Conservation (phyloP, 73 alveolate genomes). For the Stentor coeruleus region DNA sequence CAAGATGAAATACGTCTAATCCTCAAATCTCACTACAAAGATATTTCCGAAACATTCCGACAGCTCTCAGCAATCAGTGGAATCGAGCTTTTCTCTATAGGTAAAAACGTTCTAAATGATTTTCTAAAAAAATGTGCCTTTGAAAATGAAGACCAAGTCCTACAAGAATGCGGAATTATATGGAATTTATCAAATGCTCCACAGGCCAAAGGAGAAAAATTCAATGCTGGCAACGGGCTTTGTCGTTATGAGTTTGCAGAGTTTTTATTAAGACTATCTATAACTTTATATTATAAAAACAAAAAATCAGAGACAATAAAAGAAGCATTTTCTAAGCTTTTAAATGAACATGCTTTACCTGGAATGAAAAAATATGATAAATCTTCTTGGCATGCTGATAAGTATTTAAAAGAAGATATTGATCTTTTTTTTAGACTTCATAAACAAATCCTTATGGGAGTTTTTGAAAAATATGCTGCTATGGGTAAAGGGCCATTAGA, state of each 20-base stretch:
- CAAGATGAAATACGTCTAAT: not conserved
- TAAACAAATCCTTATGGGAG: constrained; percentile 9
- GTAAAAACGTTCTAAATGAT: constrained; percentile 16
- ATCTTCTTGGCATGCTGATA: not conserved
- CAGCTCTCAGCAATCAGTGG: not conserved
- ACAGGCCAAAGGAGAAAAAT: constrained; percentile 34
- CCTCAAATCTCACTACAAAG: not conserved
- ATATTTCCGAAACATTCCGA: constrained; percentile 14
- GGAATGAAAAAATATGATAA: not conserved
- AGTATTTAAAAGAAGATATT: not conserved
- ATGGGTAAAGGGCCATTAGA: constrained; percentile 45
- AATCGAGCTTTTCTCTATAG: not conserved
- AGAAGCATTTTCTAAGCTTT: not conserved
- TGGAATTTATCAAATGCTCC: not conserved
- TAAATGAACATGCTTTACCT: not conserved
- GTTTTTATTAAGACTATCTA: constrained; percentile 42
- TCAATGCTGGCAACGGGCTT: constrained; percentile 52
- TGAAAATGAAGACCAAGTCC: not conserved
- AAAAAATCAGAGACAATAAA: not conserved
- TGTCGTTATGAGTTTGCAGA: constrained; percentile 51
- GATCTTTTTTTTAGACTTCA: constrained; percentile 27
- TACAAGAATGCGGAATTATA: not conserved
- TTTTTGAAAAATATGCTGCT: constrained; percentile 40
- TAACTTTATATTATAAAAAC: constrained; percentile 32
- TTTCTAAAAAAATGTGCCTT: constrained; percentile 7